Conservation (phyloP, 108 stramenopile species). For the Nitzschia inconspicua region DNA sequence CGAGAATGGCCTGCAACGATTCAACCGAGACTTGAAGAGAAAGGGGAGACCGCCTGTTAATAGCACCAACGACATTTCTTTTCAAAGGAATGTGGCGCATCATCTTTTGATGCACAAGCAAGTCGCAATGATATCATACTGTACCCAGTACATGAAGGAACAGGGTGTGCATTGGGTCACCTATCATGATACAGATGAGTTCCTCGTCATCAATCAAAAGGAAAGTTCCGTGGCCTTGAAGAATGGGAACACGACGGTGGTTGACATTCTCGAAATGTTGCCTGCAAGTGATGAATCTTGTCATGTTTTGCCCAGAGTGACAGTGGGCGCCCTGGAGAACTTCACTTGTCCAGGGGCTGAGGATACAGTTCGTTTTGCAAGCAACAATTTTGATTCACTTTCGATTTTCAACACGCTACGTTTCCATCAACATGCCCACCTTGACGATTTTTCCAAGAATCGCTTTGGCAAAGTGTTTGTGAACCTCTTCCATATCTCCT, state of each 20-base stretch:
- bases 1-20: no score
- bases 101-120: conserved; percentile 17
- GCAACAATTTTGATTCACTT: conserved; percentile 1
- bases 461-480: conserved; percentile 56
- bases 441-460: conserved; percentile 36
- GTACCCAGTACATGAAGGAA: conserved; percentile 20
- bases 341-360: conserved; percentile 18
- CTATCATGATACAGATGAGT: conserved; percentile 47
- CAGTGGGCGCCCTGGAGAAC: conserved; percentile 35
- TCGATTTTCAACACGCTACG: conserved; percentile 44
- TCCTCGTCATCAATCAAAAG: conserved; percentile 32
- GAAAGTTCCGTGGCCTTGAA: neutral
- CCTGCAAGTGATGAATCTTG: conserved; percentile 2
- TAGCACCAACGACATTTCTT: neutral
- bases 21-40: no score
- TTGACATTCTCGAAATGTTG: conserved; percentile 11
- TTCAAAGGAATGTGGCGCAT: neutral
- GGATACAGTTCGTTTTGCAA: neutral
- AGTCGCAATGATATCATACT: conserved; percentile 9
- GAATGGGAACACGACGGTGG: conserved; percentile 7
- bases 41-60: no score
- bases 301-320: conserved; percentile 26
- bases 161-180: conserved; percentile 29
- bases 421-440: conserved; percentile 43
- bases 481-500: conserved; percentile 39